phyloP scores from a whole-genome alignment of 2,329 filamentous ascomycete genomes.

The Colletotrichum sp. region DNA sequence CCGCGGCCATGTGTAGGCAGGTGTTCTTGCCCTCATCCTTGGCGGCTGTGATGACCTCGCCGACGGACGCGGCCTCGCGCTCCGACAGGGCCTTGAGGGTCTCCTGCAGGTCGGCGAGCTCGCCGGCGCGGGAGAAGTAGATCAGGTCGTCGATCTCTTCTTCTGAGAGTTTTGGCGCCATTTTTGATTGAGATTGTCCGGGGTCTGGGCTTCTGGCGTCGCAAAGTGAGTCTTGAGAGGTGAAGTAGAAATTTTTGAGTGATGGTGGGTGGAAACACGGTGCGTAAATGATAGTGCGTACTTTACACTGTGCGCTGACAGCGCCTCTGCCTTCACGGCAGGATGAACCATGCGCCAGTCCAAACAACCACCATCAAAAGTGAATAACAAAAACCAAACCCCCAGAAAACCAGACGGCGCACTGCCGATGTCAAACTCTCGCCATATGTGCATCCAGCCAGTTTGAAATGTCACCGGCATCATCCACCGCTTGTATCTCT shows the following conservation, averaged over 20 bases:
- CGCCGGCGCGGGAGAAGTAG: constrained; percentile 82
- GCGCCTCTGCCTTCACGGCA: background rate
- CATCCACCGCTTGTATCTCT: constrained; percentile 76
- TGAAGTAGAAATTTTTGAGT: constrained; percentile 21
- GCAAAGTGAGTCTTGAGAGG: background rate
- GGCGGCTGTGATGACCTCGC: constrained; percentile 72
- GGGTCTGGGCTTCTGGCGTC: background rate
- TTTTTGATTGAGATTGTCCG: constrained; percentile 25
- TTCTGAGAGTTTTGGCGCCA: constrained; percentile 65
- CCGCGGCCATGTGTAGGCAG: constrained; percentile 88
- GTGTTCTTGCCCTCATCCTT: constrained; percentile 80
- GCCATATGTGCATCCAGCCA: constrained; percentile 55
- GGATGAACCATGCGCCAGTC: background rate
- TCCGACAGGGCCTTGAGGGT: constrained; percentile 64
- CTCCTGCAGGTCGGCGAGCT: constrained; percentile 70
- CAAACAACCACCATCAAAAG: accelerated
- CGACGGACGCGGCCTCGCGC: constrained; percentile 62
- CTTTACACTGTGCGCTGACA: constrained; percentile 9
- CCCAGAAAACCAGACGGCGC: too few species aligned
- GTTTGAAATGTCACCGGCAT: constrained; percentile 50
- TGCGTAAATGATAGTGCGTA: background rate
- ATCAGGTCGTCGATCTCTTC: constrained; percentile 92
- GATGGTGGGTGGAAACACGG: constrained; percentile 20
- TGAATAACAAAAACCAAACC: background rate
- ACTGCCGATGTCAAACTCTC: background rate